Percentiles rank a stretch among this genome's conserved stretches.
Conservation (phyloP, 331 rosid species). For the Quercus tomentella region DNA sequence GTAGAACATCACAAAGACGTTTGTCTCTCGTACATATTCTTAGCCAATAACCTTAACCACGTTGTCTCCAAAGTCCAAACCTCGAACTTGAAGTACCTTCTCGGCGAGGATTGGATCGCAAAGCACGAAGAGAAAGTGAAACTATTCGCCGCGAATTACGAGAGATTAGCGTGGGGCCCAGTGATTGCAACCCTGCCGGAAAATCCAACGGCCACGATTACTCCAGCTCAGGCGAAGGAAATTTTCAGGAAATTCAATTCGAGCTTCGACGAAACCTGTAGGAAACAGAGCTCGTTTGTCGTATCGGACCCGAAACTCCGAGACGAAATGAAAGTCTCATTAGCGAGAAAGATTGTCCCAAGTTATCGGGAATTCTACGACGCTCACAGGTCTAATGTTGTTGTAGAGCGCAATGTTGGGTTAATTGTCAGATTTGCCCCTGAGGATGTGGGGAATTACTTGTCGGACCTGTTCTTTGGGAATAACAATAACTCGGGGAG, state of each 20-base stretch:
- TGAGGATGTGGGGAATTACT: constrained; percentile 48
- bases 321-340: constrained; percentile 42
- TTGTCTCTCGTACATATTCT: constrained; percentile 50
- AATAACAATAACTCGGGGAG: not conserved
- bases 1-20: constrained; percentile 52
- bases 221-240: constrained; percentile 40
- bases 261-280: constrained; percentile 39
- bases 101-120: constrained; percentile 59
- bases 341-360: constrained; percentile 34
- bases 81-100: constrained; percentile 52
- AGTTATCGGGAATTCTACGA: constrained; percentile 47
- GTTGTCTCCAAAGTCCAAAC: constrained; percentile 37
- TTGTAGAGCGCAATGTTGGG: constrained; percentile 8
- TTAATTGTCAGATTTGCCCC: constrained; percentile 42
- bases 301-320: constrained; percentile 42
- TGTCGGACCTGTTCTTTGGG: constrained; percentile 44
- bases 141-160: constrained; percentile 38
- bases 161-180: constrained; percentile 50
- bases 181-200: constrained; percentile 49
- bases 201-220: constrained; percentile 30
- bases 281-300: constrained; percentile 38
- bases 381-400: constrained; percentile 16
- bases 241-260: constrained; percentile 45
- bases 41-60: constrained; percentile 56
- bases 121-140: constrained; percentile 43